phyloP scores from a whole-genome alignment of 129 eudicot species.

The Lactuca saligna region DNA sequence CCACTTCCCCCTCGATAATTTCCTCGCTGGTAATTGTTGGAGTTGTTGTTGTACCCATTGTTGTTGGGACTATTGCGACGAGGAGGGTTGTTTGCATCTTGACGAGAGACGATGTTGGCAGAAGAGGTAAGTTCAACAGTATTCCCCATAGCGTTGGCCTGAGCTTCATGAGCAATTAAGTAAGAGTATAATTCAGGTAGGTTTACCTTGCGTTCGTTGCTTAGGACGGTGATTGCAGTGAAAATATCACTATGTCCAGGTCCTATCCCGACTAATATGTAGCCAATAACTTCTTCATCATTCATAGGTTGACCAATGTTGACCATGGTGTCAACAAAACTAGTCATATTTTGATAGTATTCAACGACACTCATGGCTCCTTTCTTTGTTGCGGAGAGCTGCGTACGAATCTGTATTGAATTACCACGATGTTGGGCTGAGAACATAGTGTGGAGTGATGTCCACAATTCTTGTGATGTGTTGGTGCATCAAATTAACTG shows the following conservation, averaged over 20 bases:
- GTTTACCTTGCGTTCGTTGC: constrained; percentile 1
- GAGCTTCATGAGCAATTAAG: too few species aligned
- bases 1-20: not conserved
- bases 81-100: not conserved
- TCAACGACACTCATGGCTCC: too few species aligned
- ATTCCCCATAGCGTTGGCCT: too few species aligned
- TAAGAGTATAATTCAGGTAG: not conserved
- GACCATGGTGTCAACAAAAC: not conserved
- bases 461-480: not conserved
- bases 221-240: not conserved
- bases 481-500: too few species aligned
- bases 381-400: not conserved
- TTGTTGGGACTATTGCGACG: not conserved
- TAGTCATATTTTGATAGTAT: not conserved
- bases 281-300: constrained; percentile 8
- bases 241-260: constrained; percentile 7
- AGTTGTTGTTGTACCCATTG: not conserved
- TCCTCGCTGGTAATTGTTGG: not conserved
- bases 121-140: too few species aligned
- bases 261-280: not conserved
- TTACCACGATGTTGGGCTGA: not conserved
- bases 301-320: not conserved
- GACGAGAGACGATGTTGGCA: not conserved
- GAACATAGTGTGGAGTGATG: not conserved
- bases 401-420: not conserved